Conservation (phyloP, 2,329 filamentous ascomycete genomes). For the Cladosporium austrohemisphaericum region DNA sequence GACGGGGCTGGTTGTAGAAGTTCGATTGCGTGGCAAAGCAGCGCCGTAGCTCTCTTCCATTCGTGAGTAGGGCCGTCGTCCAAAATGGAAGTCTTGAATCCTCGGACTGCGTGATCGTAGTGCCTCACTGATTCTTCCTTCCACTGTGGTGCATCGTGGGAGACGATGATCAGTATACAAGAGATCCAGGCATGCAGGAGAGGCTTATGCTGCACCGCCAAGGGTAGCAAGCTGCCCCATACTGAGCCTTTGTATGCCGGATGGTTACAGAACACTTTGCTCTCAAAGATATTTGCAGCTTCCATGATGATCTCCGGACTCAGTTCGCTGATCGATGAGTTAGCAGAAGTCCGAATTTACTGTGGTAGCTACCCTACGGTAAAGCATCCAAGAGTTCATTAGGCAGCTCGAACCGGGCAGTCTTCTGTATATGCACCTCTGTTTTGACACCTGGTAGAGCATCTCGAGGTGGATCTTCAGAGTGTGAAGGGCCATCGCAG, state of each 20-base stretch:
- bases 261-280: constrained; percentile 17
- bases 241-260: constrained; percentile 16
- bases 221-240: constrained; percentile 16
- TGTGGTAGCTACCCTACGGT: constrained; percentile 14
- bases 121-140: constrained; percentile 19
- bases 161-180: constrained; percentile 16
- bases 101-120: constrained; percentile 18
- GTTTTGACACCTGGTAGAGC: no score
- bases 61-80: constrained; percentile 3
- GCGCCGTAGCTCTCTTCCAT: constrained; percentile 19
- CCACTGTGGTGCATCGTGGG: neutral
- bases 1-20: constrained; percentile 14
- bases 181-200: constrained; percentile 22
- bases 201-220: constrained; percentile 15
- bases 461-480: no score
- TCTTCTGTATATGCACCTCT: no score
- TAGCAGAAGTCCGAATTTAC: neutral
- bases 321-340: constrained; percentile 3
- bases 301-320: constrained; percentile 13
- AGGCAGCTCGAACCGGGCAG: neutral
- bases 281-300: constrained; percentile 18
- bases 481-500: neutral
- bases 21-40: constrained; percentile 22
- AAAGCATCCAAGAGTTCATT: constrained; percentile 11
- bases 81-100: neutral